phyloP scores from a whole-genome alignment of 192 early-diverging fungal species.

The Umbelopsis sp. region DNA sequence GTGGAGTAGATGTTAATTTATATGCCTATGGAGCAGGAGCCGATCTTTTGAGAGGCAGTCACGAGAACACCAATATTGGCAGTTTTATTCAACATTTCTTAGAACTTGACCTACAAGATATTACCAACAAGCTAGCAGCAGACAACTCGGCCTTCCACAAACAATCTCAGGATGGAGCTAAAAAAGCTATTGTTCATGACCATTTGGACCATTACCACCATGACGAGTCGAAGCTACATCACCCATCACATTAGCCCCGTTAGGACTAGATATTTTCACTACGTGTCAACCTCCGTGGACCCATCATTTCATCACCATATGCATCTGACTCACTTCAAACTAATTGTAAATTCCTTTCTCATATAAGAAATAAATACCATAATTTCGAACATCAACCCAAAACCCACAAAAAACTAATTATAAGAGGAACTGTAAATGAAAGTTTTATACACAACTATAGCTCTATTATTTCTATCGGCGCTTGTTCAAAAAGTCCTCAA shows the following conservation, averaged over 20 bases:
- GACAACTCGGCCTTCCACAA: constrained; percentile 21
- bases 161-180: constrained; percentile 1
- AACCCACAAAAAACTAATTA: too few relatives aligned
- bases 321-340: not conserved
- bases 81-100: constrained; percentile 64
- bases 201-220: constrained; percentile 34
- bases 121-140: constrained; percentile 53
- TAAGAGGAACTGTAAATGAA: too few relatives aligned
- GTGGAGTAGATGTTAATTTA: constrained; percentile 93
- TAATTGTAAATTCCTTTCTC: not conserved
- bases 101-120: constrained; percentile 60
- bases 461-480: constrained; percentile 5
- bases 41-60: constrained; percentile 71
- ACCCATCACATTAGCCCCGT: not conserved
- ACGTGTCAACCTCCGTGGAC: too few relatives aligned
- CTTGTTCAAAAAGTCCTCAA: constrained; percentile 49
- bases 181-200: constrained; percentile 23
- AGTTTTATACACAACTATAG: too few relatives aligned
- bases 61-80: constrained; percentile 90
- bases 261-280: too few relatives aligned
- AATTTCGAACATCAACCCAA: too few relatives aligned
- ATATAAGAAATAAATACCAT: too few relatives aligned
- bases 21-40: constrained; percentile 78
- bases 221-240: not conserved
- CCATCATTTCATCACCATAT: not conserved